A percentile compares a stretch with the other conserved stretches of the same genome.
phyloP scores from a whole-genome alignment of 2,329 filamentous ascomycete species.

The Stagonosporopsis vannaccii region DNA sequence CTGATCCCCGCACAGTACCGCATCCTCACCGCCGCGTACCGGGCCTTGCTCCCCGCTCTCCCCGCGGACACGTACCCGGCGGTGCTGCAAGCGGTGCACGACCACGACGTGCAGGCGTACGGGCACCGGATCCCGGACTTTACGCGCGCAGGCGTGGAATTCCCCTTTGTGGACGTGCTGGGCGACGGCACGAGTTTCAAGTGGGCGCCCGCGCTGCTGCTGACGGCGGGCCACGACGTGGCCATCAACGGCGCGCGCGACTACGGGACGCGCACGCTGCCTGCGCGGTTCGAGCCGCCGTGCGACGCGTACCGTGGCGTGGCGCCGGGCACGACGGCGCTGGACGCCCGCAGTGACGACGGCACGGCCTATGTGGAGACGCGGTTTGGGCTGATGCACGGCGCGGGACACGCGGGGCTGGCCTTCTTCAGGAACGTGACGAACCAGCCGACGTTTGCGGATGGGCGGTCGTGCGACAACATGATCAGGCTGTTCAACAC shows the following conservation, averaged over 20 bases:
- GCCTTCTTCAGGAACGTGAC: slow-evolving; percentile 60
- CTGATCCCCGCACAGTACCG: slow-evolving; percentile 59
- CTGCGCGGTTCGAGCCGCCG: slow-evolving; percentile 55
- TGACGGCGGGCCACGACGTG: slow-evolving; percentile 53
- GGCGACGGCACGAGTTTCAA: slow-evolving; percentile 60
- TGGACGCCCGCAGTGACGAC: slow-evolving; percentile 27
- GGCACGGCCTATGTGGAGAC: slow-evolving; percentile 22
- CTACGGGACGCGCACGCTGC: slow-evolving; percentile 57
- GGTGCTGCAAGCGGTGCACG: slow-evolving; percentile 58
- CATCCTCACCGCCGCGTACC: slow-evolving; percentile 61
- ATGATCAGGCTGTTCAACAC: slow-evolving; percentile 58
- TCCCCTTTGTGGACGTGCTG: slow-evolving; percentile 64
- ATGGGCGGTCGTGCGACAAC: slow-evolving; percentile 54
- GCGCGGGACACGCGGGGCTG: slow-evolving; percentile 47
- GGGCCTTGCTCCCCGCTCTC: slow-evolving; percentile 57
- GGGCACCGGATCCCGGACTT: slow-evolving; percentile 58
- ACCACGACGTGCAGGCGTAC: slow-evolving; percentile 60
- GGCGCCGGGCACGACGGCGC: slow-evolving; percentile 22
- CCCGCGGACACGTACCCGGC: slow-evolving; percentile 63
- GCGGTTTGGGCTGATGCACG: slow-evolving; percentile 19
- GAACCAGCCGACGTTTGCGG: slow-evolving; percentile 61
- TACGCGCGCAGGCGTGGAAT: slow-evolving; percentile 59
- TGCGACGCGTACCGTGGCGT: slow-evolving; percentile 59
- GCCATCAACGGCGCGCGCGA: slow-evolving; percentile 56
- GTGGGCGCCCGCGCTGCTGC: slow-evolving; percentile 58